Percentiles rank a stretch among this genome's conserved stretches.
phyloP scores from a whole-genome alignment of 352 stramenopile species.

The Discostella stelligera region DNA sequence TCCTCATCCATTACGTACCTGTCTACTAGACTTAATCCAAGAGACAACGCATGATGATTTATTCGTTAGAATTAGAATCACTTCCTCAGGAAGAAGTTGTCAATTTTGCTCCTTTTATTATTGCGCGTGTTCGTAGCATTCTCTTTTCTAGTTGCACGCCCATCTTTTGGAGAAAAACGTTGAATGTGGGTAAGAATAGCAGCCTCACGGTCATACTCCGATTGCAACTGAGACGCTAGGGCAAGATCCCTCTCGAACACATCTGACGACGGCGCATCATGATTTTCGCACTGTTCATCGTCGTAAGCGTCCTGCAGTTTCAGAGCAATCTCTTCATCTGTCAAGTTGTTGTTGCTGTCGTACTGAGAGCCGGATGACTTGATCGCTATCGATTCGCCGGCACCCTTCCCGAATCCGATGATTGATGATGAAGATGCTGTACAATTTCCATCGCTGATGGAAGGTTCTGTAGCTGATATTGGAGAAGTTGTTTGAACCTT shows the following conservation, averaged over 20 bases:
- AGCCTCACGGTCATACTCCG: conserved; percentile 49
- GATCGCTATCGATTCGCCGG: neutral
- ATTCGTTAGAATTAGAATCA: too few species aligned
- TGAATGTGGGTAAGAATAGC: conserved; percentile 44
- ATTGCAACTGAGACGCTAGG: conserved; percentile 45
- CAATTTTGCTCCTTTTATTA: conserved; percentile 17
- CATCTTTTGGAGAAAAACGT: conserved; percentile 40
- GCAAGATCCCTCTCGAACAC: conserved; percentile 37
- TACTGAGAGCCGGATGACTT: neutral
- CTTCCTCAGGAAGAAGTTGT: conserved; percentile 10
- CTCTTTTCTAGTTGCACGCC: conserved; percentile 12
- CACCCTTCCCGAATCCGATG: neutral
- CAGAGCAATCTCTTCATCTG: conserved; percentile 48
- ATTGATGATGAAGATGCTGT: neutral
- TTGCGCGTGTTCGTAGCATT: neutral
- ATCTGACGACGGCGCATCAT: conserved; percentile 8
- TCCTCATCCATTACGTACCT: too few species aligned
- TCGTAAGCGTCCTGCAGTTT: conserved; percentile 39
- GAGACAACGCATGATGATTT: too few species aligned
- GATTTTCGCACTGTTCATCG: conserved; percentile 21
- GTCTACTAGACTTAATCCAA: too few species aligned
- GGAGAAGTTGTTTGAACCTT: conserved; percentile 2
- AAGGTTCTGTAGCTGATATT: conserved; percentile 2
- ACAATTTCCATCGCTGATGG: neutral
- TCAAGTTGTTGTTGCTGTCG: conserved; percentile 3